Evolutionary conservation across 2,329 filamentous ascomycete species (phyloP).

Genomic region (Botrytis cinerea): DNA sequence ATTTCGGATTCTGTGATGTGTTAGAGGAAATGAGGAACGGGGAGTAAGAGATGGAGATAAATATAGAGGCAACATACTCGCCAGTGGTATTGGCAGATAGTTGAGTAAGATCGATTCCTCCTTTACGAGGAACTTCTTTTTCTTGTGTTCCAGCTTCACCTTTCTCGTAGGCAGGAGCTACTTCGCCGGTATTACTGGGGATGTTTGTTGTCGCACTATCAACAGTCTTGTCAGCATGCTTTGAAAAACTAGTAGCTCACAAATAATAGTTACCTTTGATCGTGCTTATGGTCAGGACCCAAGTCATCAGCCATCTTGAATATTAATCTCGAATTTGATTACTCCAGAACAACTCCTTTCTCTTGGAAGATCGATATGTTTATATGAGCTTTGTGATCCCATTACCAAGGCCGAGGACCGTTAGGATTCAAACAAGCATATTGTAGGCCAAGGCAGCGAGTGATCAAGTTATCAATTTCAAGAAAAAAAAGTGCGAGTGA

Average conservation of each 20-base stretch:
- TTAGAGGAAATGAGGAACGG: neutral
- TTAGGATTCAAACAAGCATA: neutral
- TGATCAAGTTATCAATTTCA: neutral
- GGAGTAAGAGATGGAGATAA: neutral
- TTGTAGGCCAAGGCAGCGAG: neutral
- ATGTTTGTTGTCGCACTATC: slow-evolving; percentile 8
- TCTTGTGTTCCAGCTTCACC: neutral
- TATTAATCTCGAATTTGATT: neutral
- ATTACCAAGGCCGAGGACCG: neutral
- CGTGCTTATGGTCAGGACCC: neutral
- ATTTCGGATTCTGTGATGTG: slow-evolving; percentile 51
- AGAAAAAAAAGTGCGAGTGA: neutral
- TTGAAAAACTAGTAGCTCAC: neutral
- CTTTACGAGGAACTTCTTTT: neutral
- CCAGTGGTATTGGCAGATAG: slow-evolving; percentile 17
- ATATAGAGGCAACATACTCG: slow-evolving; percentile 5
- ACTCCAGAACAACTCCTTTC: neutral
- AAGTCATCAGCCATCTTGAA: slow-evolving; percentile 18
- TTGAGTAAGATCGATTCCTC: slow-evolving; percentile 10
- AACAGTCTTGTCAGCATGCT: neutral
- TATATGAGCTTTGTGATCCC: neutral
- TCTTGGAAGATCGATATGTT: neutral
- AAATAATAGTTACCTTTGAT: neutral
- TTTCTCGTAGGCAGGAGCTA: slow-evolving; percentile 5
- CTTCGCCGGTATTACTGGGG: neutral